Conservation (phyloP, 116 monocot genomes). For the Zostera marina region DNA sequence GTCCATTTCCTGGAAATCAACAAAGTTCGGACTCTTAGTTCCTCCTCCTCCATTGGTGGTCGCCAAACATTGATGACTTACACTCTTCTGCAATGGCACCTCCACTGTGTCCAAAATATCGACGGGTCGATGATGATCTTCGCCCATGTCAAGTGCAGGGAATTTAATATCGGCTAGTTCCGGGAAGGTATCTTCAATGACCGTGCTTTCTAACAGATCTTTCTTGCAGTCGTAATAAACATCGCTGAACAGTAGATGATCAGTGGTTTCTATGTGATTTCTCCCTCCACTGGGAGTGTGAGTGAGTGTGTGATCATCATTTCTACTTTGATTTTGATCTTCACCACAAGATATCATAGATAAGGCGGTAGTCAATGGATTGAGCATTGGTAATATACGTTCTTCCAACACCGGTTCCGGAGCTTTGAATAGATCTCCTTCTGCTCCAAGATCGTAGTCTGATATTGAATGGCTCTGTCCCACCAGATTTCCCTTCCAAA, state of each 20-base stretch:
- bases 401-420: slow-evolving; percentile 66
- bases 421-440: slow-evolving; percentile 82
- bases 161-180: slow-evolving; percentile 19
- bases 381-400: slow-evolving; percentile 11
- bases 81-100: slow-evolving; percentile 30
- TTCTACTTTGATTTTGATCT: slow-evolving; percentile 5
- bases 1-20: slow-evolving; percentile 17
- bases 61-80: slow-evolving; percentile 24
- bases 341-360: slow-evolving; percentile 45
- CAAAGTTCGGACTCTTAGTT: slow-evolving; percentile 15
- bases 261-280: slow-evolving; percentile 29
- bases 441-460: slow-evolving; percentile 63
- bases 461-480: slow-evolving; percentile 16
- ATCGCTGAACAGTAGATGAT: slow-evolving; percentile 18
- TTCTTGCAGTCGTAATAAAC: slow-evolving; percentile 45
- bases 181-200: slow-evolving; percentile 12
- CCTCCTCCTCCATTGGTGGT: slow-evolving; percentile 16
- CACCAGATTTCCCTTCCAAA: slow-evolving; percentile 20
- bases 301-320: slow-evolving; percentile 7
- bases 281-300: slow-evolving; percentile 27
- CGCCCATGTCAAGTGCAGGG: slow-evolving; percentile 10
- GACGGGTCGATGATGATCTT: slow-evolving; percentile 3
- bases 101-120: background rate
- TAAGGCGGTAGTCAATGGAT: slow-evolving; percentile 43
- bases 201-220: slow-evolving; percentile 28